A percentile compares a stretch with the other conserved stretches of the same genome.
Conservation (phyloP, 257 asterid species). For the Solanum dulcamara region DNA sequence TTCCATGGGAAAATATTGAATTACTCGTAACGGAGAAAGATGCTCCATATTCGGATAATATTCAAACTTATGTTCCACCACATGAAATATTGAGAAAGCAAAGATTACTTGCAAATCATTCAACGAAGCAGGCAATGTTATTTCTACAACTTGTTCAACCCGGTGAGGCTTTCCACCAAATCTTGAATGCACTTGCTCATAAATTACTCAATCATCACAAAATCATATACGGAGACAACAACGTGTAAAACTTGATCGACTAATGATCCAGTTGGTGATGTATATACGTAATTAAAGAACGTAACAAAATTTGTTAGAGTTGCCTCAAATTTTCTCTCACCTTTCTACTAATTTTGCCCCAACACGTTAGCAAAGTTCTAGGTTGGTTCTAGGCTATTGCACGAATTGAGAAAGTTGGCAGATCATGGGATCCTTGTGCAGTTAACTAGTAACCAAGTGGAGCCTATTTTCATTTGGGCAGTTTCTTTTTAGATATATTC, state of each 20-base stretch:
- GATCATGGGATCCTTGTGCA: no score
- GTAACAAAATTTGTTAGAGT: no score
- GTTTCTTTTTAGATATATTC: no score
- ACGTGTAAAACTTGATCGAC: conserved; percentile 76
- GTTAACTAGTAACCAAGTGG: no score
- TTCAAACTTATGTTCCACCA: conserved; percentile 58
- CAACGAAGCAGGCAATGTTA: conserved; percentile 86
- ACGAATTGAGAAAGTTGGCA: no score
- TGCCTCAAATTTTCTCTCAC: no score
- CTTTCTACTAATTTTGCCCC: no score
- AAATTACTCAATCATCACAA: conserved; percentile 58
- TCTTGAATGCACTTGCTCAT: conserved; percentile 4
- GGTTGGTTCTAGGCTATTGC: no score
- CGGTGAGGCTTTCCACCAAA: conserved; percentile 76
- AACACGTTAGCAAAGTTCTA: no score
- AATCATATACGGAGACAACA: conserved; percentile 39
- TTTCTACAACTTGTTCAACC: conserved; percentile 71
- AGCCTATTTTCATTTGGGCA: no score
- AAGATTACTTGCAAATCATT: conserved; percentile 63
- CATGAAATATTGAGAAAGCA: conserved; percentile 64
- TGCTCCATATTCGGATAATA: conserved; percentile 59
- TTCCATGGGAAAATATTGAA: conserved; percentile 87
- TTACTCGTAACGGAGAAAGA: conserved; percentile 74
- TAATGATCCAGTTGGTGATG: conserved; percentile 60
- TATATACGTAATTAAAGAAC: no score